These are phyloP conservation scores for Pulveroboletus sp. DNA, from an alignment of 768 basidiomycete genomes.

Conservation along the genomic window DNA sequence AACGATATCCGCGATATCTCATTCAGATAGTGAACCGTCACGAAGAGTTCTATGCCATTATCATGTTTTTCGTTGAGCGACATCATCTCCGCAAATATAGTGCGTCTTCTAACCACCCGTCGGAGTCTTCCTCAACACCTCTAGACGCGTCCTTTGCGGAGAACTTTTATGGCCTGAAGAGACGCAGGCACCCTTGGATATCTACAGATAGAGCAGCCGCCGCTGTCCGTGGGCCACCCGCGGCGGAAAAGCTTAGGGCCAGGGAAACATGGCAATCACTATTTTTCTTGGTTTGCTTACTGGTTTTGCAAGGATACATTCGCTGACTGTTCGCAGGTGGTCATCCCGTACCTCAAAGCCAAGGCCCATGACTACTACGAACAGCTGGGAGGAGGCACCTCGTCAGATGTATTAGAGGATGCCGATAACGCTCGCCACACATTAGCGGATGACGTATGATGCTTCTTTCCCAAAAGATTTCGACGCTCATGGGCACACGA, in stretches of 20 bases:
- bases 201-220: slow-evolving; percentile 61
- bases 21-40: slow-evolving; percentile 88
- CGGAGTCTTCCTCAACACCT: slow-evolving; percentile 3
- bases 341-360: slow-evolving; percentile 83
- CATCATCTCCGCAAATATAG: slow-evolving; percentile 87
- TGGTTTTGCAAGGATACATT: background rate
- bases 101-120: slow-evolving; percentile 33
- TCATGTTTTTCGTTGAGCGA: slow-evolving; percentile 87
- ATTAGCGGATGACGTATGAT: slow-evolving; percentile 49
- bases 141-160: slow-evolving; percentile 92
- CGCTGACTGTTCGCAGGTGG: slow-evolving; percentile 44
- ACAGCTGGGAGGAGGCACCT: slow-evolving; percentile 76
- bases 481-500: slow-evolving; percentile 2
- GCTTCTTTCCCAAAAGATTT: background rate
- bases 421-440: slow-evolving; percentile 41
- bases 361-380: slow-evolving; percentile 92
- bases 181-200: slow-evolving; percentile 67
- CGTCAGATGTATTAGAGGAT: slow-evolving; percentile 61
- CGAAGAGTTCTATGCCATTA: slow-evolving; percentile 89
- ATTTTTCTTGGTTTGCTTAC: slow-evolving; percentile 65
- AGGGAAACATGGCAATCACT: slow-evolving; percentile 74
- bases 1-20: slow-evolving; percentile 89
- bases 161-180: slow-evolving; percentile 91
- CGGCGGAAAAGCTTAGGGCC: slow-evolving; percentile 59
- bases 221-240: slow-evolving; percentile 61